Evolutionary conservation across 2,329 filamentous ascomycete genomes (phyloP).

Genomic region (Fusarium pseudocircinatum): DNA sequence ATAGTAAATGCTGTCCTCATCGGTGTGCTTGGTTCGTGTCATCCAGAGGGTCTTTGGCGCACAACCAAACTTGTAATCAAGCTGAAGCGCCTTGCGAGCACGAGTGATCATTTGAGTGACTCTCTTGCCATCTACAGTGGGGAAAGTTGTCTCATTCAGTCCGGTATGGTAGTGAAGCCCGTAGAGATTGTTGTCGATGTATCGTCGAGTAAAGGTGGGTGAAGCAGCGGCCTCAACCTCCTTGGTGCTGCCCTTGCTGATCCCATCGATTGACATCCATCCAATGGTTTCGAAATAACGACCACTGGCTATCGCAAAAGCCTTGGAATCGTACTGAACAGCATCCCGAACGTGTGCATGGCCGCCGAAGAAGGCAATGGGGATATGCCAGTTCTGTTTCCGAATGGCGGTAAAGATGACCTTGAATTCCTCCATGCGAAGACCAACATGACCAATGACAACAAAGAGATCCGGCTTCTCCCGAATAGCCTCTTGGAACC

Average conservation of each 20-base stretch:
- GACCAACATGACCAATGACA: conserved; percentile 84
- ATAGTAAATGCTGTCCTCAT: conserved; percentile 79
- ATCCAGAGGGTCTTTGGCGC: conserved; percentile 85
- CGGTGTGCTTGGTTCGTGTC: conserved; percentile 78
- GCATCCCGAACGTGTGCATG: conserved; percentile 91
- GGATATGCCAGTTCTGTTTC: conserved; percentile 78
- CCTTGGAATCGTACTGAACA: conserved; percentile 78
- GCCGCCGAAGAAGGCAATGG: conserved; percentile 92
- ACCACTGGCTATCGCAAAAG: conserved; percentile 85
- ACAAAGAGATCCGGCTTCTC: conserved; percentile 89
- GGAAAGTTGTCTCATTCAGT: conserved; percentile 76
- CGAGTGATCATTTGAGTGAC: conserved; percentile 75
- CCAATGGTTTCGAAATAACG: conserved; percentile 96
- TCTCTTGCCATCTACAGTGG: conserved; percentile 77
- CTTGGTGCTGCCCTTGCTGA: conserved; percentile 47
- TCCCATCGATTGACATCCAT: conserved; percentile 85
- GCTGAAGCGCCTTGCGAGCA: conserved; percentile 74
- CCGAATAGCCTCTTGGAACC: conserved; percentile 88
- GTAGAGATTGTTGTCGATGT: conserved; percentile 93
- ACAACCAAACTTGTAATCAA: conserved; percentile 84
- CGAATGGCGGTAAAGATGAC: conserved; percentile 82
- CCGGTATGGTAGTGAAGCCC: conserved; percentile 85
- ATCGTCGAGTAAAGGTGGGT: conserved; percentile 77
- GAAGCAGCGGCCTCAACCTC: conserved; percentile 47
- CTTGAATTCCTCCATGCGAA: conserved; percentile 82